Base-by-base conservation (phyloP, 306 rosid genomes). In the Comarum palustre region DNA sequence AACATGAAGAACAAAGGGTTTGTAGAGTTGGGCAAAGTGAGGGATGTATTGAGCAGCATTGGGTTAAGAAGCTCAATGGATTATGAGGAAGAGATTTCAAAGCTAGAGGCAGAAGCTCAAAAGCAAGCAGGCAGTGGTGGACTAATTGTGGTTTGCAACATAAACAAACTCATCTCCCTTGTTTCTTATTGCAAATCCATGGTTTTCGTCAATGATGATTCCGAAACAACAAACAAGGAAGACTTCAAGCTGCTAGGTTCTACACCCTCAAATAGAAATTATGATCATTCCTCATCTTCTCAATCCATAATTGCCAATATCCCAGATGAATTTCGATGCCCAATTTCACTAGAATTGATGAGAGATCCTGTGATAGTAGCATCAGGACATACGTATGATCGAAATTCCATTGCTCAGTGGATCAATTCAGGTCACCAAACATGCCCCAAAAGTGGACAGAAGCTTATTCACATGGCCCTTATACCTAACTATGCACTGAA, bases 91-190 rank as follows among this genome's bases (percentile, higher is more conserved):
- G 98, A 94, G 74, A 83, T 83, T n/a, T 84, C 80, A 17, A 94
- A 89, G 82, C 89, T 94, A 31, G 92, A 89, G 78, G 82, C 75
- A 27, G 98, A 94, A 82, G 90, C 87, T 62, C 81, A 77, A 72
- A 94, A 87, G 68, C 96, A 94, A 76, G 98, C 97, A 32, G 97
- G 98, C 17, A 89, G 91, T 7, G 97, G 98, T 43, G 98, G 97
- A 65, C 76, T 91, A 54, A 84, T 89, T 10, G 96, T 79, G 66
- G 92, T 91, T 5, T 91, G 96, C 34, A 89, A 89, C 48, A 83
- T 94, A 71, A 84, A 88, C 73, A 91, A 89, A 73, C 91, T 94
- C 57, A 81, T 89, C 50, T 85, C 96, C 32, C 77, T 94, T 2
- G 88, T 91, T 58, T 76, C 80, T 0, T 87, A 82, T 82, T 86